Base-by-base conservation (phyloP, 2,329 filamentous ascomycete genomes). In the Cytospora leucostoma region DNA sequence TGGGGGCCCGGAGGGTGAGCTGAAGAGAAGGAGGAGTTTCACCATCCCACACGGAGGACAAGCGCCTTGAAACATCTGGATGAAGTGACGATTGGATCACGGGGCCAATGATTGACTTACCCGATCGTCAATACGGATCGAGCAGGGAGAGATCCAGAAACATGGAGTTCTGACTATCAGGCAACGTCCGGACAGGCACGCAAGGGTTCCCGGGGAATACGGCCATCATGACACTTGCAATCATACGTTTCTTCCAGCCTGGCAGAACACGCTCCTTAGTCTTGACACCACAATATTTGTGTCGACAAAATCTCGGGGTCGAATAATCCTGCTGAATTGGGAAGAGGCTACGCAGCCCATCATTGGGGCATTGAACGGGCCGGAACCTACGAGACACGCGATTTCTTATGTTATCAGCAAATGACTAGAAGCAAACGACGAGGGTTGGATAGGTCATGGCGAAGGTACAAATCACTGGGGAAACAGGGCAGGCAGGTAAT, bases 21-120 rank as follows among this genome's bases (percentile, higher is more conserved):
- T 78, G 57, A 76, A 75, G 70, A 74, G 77, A 56, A 77, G 78
- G 68, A 72, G 73, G 60, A 78, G 77, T 68, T 77, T 76, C 65
- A 74, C 72, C 10, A 68, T 56, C 54, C 69, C 13, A 35, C 67
- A 54, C 32, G 50, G 44, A 44, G 68, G 59, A 32, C 21, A 67
- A n/a, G 62, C 61, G 17, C 51, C 53, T 27, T 61, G 51, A 35
- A 32, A 19, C 12, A 44, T 27, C 27, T 34, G 21, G 13, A 61
- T 61, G 52, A 32, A 61, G 40, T 32, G 53, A 32, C 51, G 38
- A 59, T 32, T 33, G 53, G 4, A 11, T n/a, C 17, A n/a, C 33
- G 8, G 19, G 32, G 17, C 17, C 8, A 35, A 12, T 50, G 33
- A 12, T 27, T 15, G 5, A 32, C 17, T 44, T 13, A 40, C 32